Conservation (phyloP, 176 grass and related monocot genomes). For the Thalia dealbata region DNA sequence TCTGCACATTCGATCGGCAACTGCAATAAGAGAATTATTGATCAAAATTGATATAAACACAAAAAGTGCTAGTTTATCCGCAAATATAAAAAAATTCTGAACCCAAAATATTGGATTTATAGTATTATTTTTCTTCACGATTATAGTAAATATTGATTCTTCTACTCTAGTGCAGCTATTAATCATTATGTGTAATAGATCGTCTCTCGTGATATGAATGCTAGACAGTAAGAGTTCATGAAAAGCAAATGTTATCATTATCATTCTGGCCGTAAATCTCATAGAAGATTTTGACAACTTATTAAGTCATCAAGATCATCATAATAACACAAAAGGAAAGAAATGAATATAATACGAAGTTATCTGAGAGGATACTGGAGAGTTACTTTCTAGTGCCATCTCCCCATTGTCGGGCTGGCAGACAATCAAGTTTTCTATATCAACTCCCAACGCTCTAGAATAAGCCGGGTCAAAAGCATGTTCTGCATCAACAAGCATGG, state of each 20-base stretch:
- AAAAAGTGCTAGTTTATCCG: background rate
- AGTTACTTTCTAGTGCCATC: constrained; percentile 97
- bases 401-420: constrained; percentile 98
- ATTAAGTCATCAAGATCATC: background rate
- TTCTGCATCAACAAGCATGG: constrained; percentile 98
- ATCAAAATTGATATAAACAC: constrained; percentile 5
- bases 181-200: background rate
- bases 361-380: background rate
- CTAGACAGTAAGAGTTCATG: background rate
- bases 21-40: constrained; percentile 48
- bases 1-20: constrained; percentile 98
- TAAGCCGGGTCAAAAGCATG: constrained; percentile 98
- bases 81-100: background rate
- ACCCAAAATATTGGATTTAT: background rate
- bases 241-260: background rate
- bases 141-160: background rate
- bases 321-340: background rate
- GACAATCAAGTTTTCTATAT: constrained; percentile 98
- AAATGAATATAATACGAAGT: background rate
- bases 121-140: background rate
- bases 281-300: background rate
- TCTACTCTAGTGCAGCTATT: background rate
- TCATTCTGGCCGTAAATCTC: background rate
- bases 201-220: background rate
- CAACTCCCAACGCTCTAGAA: constrained; percentile 84